Conservation (phyloP, 1,284 basidiomycete genomes). For the Trichosporon coremiiforme region DNA sequence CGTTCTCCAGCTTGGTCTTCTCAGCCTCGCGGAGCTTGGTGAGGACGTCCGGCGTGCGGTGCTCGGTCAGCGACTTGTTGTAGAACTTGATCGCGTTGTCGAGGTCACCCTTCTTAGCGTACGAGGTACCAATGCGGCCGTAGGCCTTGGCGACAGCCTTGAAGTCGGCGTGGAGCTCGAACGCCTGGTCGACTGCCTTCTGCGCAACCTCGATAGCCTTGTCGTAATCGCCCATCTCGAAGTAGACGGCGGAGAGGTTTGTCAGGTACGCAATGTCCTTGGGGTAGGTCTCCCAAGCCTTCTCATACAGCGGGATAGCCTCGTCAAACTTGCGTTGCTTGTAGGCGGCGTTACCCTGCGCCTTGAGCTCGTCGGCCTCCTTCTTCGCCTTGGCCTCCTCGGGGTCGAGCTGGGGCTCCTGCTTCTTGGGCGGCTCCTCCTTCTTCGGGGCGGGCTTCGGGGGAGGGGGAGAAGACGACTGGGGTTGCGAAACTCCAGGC, state of each 20-base stretch:
- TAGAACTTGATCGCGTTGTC: slow-evolving; percentile 81
- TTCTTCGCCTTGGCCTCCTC: slow-evolving; percentile 67
- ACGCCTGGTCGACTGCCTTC: slow-evolving; percentile 92
- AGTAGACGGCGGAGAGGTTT: slow-evolving; percentile 86
- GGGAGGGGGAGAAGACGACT: slow-evolving; percentile 31
- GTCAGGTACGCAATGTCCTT: slow-evolving; percentile 94
- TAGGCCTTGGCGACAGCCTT: slow-evolving; percentile 70
- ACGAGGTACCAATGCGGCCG: slow-evolving; percentile 85
- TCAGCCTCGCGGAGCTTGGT: slow-evolving; percentile 86
- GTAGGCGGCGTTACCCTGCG: slow-evolving; percentile 78
- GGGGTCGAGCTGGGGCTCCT: slow-evolving; percentile 71
- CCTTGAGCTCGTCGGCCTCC: slow-evolving; percentile 75
- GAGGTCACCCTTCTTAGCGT: slow-evolving; percentile 79
- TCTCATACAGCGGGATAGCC: slow-evolving; percentile 71
- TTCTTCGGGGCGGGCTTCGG: slow-evolving; percentile 56
- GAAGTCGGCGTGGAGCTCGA: slow-evolving; percentile 63
- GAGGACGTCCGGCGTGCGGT: slow-evolving; percentile 91
- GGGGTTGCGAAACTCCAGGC: slow-evolving; percentile 59
- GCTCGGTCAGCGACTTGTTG: slow-evolving; percentile 91
- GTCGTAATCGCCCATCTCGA: slow-evolving; percentile 89
- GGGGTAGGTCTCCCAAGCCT: slow-evolving; percentile 90
- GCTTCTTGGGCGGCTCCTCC: slow-evolving; percentile 56
- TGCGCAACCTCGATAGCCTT: slow-evolving; percentile 89
- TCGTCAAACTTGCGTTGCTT: slow-evolving; percentile 78
- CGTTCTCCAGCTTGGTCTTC: slow-evolving; percentile 73